Conservation (phyloP, 441 rosid genomes). For the Erodium trifolium region DNA sequence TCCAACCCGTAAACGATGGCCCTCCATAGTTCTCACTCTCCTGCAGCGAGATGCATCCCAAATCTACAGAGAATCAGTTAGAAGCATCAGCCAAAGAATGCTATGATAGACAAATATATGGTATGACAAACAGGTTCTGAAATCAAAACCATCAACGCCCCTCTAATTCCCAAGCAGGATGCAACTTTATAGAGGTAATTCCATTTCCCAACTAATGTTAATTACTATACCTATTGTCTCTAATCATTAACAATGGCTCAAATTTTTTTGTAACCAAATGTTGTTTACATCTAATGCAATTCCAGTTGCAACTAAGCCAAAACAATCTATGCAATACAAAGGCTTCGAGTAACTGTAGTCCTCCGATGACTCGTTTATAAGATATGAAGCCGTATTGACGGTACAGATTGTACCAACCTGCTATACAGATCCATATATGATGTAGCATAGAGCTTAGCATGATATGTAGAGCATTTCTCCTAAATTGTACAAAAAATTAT, state of each 20-base stretch:
- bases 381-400: background rate
- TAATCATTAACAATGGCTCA: background rate
- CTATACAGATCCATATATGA: background rate
- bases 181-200: background rate
- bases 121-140: background rate
- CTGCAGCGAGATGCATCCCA: conserved; percentile 92
- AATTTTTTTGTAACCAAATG: background rate
- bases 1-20: conserved; percentile 90
- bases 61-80: conserved; percentile 32
- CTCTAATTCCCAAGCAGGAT: background rate
- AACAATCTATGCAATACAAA: background rate
- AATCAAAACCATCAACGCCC: background rate
- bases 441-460: background rate
- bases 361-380: background rate
- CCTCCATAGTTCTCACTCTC: conserved; percentile 77
- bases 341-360: background rate
- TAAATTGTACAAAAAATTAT: background rate
- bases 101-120: background rate
- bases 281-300: background rate
- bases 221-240: background rate
- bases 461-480: background rate
- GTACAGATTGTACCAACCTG: background rate
- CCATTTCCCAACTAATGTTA: background rate
- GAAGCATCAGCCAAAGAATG: background rate
- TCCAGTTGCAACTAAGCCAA: background rate